Evolutionary conservation across 202 grass and related monocot species (phyloP).

Genomic region (Setaria viridis): DNA sequence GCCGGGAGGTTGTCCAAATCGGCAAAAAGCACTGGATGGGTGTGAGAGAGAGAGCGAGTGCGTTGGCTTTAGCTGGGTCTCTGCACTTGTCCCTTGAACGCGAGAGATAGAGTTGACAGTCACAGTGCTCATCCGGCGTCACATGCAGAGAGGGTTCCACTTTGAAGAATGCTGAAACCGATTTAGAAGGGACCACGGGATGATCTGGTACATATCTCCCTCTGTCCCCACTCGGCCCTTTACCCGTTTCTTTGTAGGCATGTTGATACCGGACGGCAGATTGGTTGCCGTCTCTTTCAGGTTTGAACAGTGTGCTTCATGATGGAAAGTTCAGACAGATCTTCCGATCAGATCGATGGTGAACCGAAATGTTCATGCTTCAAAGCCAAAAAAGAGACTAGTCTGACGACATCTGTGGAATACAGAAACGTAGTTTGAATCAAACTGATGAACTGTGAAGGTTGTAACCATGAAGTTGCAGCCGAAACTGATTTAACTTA

Average conservation of each 20-base stretch:
- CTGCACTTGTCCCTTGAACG: too few species aligned
- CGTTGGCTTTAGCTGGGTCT: constrained; percentile 33
- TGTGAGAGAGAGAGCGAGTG: constrained; percentile 26
- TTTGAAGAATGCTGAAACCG: constrained; percentile 6
- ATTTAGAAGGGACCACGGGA: constrained; percentile 42
- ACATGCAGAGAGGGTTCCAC: constrained; percentile 12
- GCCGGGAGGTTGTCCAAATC: constrained; percentile 32
- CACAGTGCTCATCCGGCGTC: not conserved
- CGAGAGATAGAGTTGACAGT: constrained; percentile 33
- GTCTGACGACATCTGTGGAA: not conserved
- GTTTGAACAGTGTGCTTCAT: not conserved
- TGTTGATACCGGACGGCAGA: not conserved
- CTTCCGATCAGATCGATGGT: not conserved
- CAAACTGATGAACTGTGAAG: not conserved
- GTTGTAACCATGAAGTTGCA: not conserved
- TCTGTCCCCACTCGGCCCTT: constrained; percentile 29
- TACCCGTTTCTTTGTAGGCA: not conserved
- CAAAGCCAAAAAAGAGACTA: not conserved
- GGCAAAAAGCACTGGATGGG: constrained; percentile 43
- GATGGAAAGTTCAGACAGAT: constrained; percentile 11
- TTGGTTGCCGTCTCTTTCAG: constrained; percentile 10
- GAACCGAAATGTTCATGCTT: not conserved
- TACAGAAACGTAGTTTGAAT: not conserved
- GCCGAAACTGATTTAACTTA: not conserved
- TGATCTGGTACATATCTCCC: not conserved